Evolutionary conservation across 2,329 filamentous ascomycete genomes (phyloP).

Genomic region (Cytospora leucostoma): DNA sequence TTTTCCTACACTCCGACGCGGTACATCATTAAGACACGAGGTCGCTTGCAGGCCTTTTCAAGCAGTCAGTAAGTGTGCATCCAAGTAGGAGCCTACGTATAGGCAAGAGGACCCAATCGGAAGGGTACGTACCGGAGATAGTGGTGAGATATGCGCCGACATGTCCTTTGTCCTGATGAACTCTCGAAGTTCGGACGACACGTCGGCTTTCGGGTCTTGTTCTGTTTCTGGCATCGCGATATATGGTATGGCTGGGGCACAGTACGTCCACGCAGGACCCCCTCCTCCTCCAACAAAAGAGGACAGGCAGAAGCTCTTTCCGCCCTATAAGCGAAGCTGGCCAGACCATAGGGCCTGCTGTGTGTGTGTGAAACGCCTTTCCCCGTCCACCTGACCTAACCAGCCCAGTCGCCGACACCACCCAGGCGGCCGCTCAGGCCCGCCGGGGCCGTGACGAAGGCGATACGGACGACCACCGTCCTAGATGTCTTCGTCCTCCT

Average conservation of each 20-base stretch:
- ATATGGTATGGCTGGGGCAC: neutral
- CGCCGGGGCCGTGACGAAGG: neutral
- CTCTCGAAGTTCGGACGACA: constrained; percentile 20
- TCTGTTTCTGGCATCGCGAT: constrained; percentile 2
- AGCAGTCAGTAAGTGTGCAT: neutral
- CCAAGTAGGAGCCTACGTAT: neutral
- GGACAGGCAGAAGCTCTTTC: neutral
- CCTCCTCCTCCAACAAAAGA: neutral
- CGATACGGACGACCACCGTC: neutral
- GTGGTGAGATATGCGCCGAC: constrained; percentile 20
- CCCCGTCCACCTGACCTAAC: neutral
- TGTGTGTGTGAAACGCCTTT: neutral
- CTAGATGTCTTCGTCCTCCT: constrained; percentile 16
- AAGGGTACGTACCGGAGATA: constrained; percentile 9
- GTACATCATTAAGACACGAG: neutral
- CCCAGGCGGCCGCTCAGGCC: constrained; percentile 2
- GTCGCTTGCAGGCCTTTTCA: neutral
- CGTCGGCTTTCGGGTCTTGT: constrained; percentile 20
- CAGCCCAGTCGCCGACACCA: constrained; percentile 1
- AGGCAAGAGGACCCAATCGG: neutral
- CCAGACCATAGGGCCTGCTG: neutral
- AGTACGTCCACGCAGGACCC: neutral
- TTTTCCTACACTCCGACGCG: neutral
- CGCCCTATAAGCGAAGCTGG: neutral
- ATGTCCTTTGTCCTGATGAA: constrained; percentile 15